Evolutionary conservation across 2,329 filamentous ascomycete genomes (phyloP), one percentile per base, ranked within the genome.

Genomic region (Aspergillus candidus): DNA sequence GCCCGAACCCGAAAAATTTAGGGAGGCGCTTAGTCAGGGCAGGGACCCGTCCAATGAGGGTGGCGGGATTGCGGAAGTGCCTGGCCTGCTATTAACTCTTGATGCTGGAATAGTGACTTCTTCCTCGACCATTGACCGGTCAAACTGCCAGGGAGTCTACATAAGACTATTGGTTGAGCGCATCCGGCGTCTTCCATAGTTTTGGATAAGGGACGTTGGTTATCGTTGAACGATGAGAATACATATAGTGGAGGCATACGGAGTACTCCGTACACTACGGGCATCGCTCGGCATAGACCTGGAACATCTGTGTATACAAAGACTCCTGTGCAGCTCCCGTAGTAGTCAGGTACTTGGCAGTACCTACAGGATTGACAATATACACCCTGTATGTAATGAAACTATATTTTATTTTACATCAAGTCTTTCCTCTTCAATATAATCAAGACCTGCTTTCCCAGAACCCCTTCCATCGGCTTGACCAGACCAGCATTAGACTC

Each of bases 401-500:
- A 17, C 6, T 14, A 12, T 17, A 12, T 29, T 13, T 11, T 35
- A 36, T 32, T 13, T 14, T 32, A n/a, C 13, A 36, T 45, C 40
- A 48, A 29, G 13, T 50, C 55, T 41, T 55, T 56, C 44, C 67
- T 68, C 47, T 66, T 60, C 39, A 68, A 59, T 29, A 58, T 55
- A n/a, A 70, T 51, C n/a, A 56, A 58, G 14, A 67, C 56, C 15
- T 60, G 60, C 36, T 63, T 63, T 12, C 69, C 63, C 6, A 69
- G 55, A 17, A 65, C 60, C 5, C 71, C 71, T 34, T 72, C 66
- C 61, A 69, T 67, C 4, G 63, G 54, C 39, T 66, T 68, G 15
- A 61, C 53, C 48, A 71, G 67, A n/a, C 54, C 58, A 14, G 62
- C 70, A 32, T 69, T 63, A 8, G 72, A 66, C 35, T 71, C 67